Conservation (phyloP, 495 filamentous ascomycete genomes). For the Staphylotrichum tortipilum region DNA sequence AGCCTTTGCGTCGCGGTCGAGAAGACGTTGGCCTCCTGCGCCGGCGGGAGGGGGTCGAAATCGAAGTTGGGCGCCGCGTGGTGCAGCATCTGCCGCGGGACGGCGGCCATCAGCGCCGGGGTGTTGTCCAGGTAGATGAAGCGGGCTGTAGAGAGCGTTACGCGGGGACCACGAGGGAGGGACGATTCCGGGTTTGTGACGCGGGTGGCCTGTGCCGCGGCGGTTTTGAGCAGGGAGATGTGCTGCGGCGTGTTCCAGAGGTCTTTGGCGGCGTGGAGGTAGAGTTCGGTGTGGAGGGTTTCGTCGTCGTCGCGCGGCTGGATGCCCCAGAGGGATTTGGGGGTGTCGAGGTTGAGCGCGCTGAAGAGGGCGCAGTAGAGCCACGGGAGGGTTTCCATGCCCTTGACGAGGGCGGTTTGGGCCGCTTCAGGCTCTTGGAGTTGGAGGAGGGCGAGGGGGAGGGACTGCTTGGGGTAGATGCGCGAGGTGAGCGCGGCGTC, state of each 20-base stretch:
- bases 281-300: conserved; percentile 66
- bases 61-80: conserved; percentile 44
- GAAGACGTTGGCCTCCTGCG: conserved; percentile 35
- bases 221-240: conserved; percentile 60
- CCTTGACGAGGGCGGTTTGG: conserved; percentile 49
- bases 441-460: conserved; percentile 63
- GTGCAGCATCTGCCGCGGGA: conserved; percentile 47
- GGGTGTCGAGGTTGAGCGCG: conserved; percentile 63
- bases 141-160: conserved; percentile 55
- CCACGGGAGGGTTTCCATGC: conserved; percentile 73
- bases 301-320: conserved; percentile 60
- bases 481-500: conserved; percentile 34
- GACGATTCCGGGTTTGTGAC: conserved; percentile 31
- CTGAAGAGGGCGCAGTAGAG: conserved; percentile 67
- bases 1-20: conserved; percentile 30
- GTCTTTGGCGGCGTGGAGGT: conserved; percentile 71
- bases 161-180: conserved; percentile 35
- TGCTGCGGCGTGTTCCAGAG: conserved; percentile 81
- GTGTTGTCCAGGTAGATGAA: conserved; percentile 72
- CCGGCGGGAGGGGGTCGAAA: conserved; percentile 64
- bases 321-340: conserved; percentile 73
- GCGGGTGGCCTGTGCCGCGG: conserved; percentile 46
- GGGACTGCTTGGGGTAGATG: conserved; percentile 59
- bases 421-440: conserved; percentile 56
- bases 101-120: conserved; percentile 50